phyloP scores from a whole-genome alignment of 106 monocot genomes.

The Apostasia ramifera region DNA sequence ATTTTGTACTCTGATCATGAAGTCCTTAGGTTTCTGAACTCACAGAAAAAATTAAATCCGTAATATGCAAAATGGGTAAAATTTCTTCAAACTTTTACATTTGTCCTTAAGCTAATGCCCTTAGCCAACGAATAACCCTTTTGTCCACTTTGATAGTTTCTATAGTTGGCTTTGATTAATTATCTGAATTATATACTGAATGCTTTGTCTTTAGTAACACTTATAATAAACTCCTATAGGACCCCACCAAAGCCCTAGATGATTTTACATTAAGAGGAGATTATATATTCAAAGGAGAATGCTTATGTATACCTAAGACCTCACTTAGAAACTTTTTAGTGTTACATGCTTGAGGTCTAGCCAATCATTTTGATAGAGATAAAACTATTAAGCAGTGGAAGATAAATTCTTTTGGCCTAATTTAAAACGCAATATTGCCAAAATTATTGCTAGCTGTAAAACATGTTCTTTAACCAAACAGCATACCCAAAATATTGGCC shows the following conservation, averaged over 20 bases:
- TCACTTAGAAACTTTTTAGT: not conserved
- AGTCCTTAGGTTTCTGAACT: not conserved
- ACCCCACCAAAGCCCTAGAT: not conserved
- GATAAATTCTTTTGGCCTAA: not conserved
- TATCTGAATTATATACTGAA: not conserved
- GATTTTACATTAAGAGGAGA: not conserved
- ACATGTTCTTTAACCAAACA: not conserved
- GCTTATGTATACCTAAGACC: not conserved
- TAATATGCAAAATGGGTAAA: not conserved
- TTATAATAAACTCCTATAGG: not conserved
- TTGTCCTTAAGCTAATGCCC: not conserved
- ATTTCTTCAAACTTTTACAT: not conserved
- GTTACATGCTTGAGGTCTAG: not conserved
- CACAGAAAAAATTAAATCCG: not conserved
- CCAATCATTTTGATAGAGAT: not conserved
- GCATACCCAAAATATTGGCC: not conserved
- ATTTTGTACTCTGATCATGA: no score
- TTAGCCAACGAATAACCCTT: not conserved
- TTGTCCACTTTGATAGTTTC: not conserved
- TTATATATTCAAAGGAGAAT: no score
- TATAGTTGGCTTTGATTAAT: not conserved
- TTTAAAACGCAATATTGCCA: not conserved
- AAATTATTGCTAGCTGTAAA: not conserved
- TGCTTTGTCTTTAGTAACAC: not conserved
- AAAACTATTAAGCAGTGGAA: not conserved